Evolutionary conservation across 306 rosid species (phyloP), one percentile per base, ranked within the genome.

Genomic region (Sicyos baderoa): DNA sequence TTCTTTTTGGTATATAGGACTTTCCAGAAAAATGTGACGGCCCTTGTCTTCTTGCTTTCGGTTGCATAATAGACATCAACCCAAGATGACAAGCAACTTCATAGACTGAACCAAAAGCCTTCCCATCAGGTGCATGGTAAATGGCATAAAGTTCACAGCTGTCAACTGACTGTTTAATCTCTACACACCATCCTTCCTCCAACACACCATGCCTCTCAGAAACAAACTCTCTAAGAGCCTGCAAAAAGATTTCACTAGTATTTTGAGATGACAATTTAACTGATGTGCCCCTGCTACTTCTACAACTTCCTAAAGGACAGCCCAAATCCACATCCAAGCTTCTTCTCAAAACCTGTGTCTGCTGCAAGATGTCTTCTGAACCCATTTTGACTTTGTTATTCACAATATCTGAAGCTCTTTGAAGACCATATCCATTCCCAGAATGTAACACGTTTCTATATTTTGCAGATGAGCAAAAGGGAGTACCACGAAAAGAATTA

Each of bases 161-260:
- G 76, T 77, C 81, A 59, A 75, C 47, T 58, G 97, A 79, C 79
- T 78, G 85, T 78, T 88, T 86, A 71, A 94, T 78, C 72, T 94
- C 99, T 73, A 94, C 99, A 68, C 78, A 86, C 99, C 99, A 94
- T 62, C 99, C 97, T 63, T 90, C 99, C 84, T 86, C 97, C 72
- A 94, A 82, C 23, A 85, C 88, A 55, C 99, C 99, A 70, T 76
- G 90, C 82, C 85, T 82, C 78, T 88, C 95, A 64, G 91, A 84
- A 74, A 94, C 77, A 72, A 86, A 94, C 66, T 90, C 96, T 76
- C 85, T 90, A 76, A 94, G 97, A 68, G 97, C 96, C 86, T 83
- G 89, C 85, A 94, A 80, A 82, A 94, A 72, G 18, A 85, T 61
- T 67, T 85, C 96, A 78, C 80, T 83, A 70, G 88, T 79, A 86